A percentile compares a stretch with the other conserved stretches of the same genome.
Conservation (phyloP, 495 filamentous ascomycete genomes). For the Penicillium simplicissimum region DNA sequence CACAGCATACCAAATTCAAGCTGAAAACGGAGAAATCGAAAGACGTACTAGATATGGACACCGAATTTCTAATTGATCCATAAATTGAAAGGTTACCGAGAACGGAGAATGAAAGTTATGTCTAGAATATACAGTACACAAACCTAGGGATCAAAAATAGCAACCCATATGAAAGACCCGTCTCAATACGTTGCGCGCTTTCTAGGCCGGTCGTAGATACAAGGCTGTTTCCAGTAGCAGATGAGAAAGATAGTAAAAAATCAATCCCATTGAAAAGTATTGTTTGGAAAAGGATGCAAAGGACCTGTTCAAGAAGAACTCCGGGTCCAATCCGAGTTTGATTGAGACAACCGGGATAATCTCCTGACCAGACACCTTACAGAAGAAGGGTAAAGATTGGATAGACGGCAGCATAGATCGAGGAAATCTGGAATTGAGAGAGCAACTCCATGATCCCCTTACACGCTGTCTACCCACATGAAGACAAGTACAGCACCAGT, state of each 20-base stretch:
- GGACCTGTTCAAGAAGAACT: not conserved
- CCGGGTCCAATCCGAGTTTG: not conserved
- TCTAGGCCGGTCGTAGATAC: not conserved
- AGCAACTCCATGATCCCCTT: not conserved
- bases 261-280: conserved; percentile 3
- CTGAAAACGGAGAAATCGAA: no score
- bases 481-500: conserved; percentile 36
- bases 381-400: not conserved
- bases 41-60: not conserved
- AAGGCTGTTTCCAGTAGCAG: not conserved
- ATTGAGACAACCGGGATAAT: not conserved
- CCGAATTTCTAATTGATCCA: not conserved
- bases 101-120: not conserved
- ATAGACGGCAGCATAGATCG: not conserved
- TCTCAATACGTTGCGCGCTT: not conserved
- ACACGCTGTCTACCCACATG: not conserved
- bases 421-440: not conserved
- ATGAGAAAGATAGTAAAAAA: not conserved
- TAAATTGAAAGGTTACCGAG: not conserved
- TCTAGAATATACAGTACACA: not conserved
- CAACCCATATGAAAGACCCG: not conserved
- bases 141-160: not conserved
- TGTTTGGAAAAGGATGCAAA: not conserved
- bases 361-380: not conserved
- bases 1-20: no score